Evolutionary conservation across 1,284 basidiomycete species (phyloP), one percentile per base, ranked within the genome.

Genomic region (Irpex lacteus): DNA sequence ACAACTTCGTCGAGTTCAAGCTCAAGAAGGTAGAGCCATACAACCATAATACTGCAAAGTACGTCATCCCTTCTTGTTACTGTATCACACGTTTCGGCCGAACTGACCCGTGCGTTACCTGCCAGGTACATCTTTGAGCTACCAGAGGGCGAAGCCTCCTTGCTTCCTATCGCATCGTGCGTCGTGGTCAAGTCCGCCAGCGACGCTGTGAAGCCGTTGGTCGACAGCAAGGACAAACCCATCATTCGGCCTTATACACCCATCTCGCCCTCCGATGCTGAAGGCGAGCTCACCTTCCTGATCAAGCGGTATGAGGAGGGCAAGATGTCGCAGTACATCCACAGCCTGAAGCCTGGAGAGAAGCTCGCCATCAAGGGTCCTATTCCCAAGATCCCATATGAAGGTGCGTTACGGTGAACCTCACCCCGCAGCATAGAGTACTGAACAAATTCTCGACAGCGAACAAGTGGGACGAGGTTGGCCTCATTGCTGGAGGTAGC

Each of bases 281-380:
- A 86, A 63, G 95, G 94, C 58, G 89, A 93, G 72, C 77, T 98
- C 59, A 83, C 85, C 11, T 85, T 99, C 71, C 78, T 99, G 68
- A 81, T 99, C 77, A 98, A 99, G 80, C 89, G 87, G 70, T 93
- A 92, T 69, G 89, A 94, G 59, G 84, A 78, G 5, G 94, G 94
- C 62, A 87, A 90, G 70, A 86, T 93, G 72, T 93, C 91, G 60
- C 90, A 92, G 71, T 84, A 92, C 74, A 89, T 96, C 69, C 85
- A 88, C 69, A 73, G 76, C 56, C 73, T 89, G 64, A 83, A 94
- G 82, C 86, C 87, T 52, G 97, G 97, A 26, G 92, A 96, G 71
- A 88, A 85, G 67, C 81, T 98, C 63, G 78, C 87, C 38, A 85
- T 99, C 80, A 99, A 99, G 81, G 97, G 94, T 15, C 96, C 96